Percentiles rank a stretch among this genome's conserved stretches.
Conservation (phyloP, 192 early-diverging fungal species). For the Nowakowskiella sp. region DNA sequence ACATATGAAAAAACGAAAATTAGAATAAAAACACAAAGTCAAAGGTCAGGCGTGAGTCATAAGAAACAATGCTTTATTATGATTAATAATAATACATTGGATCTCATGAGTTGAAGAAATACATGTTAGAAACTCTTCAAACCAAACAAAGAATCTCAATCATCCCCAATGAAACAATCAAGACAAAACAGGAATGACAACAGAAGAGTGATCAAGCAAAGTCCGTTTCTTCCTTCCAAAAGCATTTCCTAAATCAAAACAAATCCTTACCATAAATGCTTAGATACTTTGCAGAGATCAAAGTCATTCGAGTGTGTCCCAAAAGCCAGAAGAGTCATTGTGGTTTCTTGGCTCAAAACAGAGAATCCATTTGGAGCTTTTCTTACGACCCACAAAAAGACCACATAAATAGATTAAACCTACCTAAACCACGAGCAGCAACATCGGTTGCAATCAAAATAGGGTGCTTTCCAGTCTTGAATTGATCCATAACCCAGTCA, state of each 20-base stretch:
- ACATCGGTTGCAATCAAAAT: slow-evolving; percentile 99
- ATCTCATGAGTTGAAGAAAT: slow-evolving; percentile 32
- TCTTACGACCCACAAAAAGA: slow-evolving; percentile 4
- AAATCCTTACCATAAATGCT: background rate
- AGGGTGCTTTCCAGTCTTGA: slow-evolving; percentile 76
- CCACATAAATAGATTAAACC: slow-evolving; percentile 13
- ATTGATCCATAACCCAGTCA: slow-evolving; percentile 91
- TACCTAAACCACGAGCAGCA: slow-evolving; percentile 92
- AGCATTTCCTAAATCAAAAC: background rate
- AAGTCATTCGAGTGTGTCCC: background rate
- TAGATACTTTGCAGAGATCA: slow-evolving; percentile 9
- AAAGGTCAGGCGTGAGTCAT: background rate
- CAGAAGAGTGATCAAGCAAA: slow-evolving; percentile 8
- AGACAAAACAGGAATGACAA: slow-evolving; percentile 12
- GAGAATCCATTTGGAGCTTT: slow-evolving; percentile 7
- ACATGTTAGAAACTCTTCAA: slow-evolving; percentile 9
- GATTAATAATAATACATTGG: slow-evolving; percentile 33
- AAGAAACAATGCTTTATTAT: background rate
- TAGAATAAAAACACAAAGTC: background rate
- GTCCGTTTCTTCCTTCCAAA: background rate
- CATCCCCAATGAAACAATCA: slow-evolving; percentile 23
- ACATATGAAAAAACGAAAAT: slow-evolving; percentile 30
- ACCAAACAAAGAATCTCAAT: slow-evolving; percentile 1
- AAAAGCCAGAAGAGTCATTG: background rate
- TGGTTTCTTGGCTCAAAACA: slow-evolving; percentile 7